Percentiles rank a stretch among this genome's conserved stretches.
Evolutionary conservation across 163 green algal genomes (phyloP).

Genomic region (Chlorella variabilis): DNA sequence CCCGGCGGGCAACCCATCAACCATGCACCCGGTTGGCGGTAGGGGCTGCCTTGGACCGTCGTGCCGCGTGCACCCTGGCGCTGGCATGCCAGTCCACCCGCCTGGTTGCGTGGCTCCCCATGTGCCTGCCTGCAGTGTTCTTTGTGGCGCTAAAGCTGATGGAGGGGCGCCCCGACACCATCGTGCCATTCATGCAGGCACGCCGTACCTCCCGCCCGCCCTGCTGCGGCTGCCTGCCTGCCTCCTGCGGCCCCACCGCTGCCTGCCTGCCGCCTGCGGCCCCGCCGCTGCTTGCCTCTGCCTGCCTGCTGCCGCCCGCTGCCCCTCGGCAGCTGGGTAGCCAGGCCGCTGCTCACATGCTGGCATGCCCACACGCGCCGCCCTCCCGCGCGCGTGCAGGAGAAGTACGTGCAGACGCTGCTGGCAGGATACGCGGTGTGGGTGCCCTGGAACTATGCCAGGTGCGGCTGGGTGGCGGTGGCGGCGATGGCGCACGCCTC

Average conservation of each 20-base stretch:
- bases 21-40: too few relatives aligned
- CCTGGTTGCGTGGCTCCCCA: background rate
- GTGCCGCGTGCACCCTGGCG: too few relatives aligned
- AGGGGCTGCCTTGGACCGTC: too few relatives aligned
- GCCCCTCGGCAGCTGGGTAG: background rate
- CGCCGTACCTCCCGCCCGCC: background rate
- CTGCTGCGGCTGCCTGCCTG: background rate
- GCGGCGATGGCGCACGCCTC: too few relatives aligned
- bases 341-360: too few relatives aligned
- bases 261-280: background rate
- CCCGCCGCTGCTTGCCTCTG: too few relatives aligned
- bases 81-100: too few relatives aligned
- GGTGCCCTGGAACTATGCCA: slow-evolving; percentile 1
- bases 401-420: slow-evolving; percentile 27
- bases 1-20: too few relatives aligned
- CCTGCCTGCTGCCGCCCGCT: background rate
- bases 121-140: background rate
- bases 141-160: slow-evolving; percentile 31
- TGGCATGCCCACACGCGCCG: too few relatives aligned
- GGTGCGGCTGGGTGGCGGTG: background rate
- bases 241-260: background rate
- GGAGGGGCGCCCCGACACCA: slow-evolving; percentile 16
- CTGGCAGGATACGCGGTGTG: slow-evolving; percentile 4
- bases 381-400: slow-evolving; percentile 9
- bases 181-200: slow-evolving; percentile 33